Evolutionary conservation across 2,329 filamentous ascomycete genomes (phyloP).

Genomic region (Diaporthe velutina): DNA sequence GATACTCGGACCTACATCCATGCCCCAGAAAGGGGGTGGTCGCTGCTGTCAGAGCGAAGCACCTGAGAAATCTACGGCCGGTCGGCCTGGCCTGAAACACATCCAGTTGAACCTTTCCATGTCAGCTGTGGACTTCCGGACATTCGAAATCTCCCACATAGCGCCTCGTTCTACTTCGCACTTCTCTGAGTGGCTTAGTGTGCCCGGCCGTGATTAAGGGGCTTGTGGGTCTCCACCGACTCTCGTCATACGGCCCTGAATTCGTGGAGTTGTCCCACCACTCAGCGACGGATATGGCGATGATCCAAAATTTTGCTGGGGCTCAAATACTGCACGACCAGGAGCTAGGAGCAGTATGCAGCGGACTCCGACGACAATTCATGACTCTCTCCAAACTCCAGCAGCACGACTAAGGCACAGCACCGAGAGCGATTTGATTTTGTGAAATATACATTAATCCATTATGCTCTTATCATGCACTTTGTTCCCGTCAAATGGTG

Average conservation of each 20-base stretch:
- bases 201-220: constrained; percentile 10
- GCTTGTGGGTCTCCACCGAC: background rate
- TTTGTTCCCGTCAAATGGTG: background rate
- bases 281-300: background rate
- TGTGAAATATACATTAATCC: constrained; percentile 14
- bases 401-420: background rate
- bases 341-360: too few species aligned
- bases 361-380: background rate
- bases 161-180: background rate
- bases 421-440: background rate
- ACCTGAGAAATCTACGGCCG: background rate
- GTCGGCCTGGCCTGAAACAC: background rate
- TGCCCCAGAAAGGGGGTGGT: background rate
- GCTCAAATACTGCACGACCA: background rate
- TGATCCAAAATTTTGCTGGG: background rate
- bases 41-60: background rate
- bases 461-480: background rate
- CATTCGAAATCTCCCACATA: constrained; percentile 16
- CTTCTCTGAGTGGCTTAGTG: background rate
- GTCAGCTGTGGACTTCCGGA: background rate
- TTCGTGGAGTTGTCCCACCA: constrained; percentile 12
- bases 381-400: background rate
- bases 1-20: background rate
- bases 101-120: background rate
- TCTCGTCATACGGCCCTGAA: background rate